phyloP scores from a whole-genome alignment of 2,329 filamentous ascomycete species.

The Leptosphaerulina australis region DNA sequence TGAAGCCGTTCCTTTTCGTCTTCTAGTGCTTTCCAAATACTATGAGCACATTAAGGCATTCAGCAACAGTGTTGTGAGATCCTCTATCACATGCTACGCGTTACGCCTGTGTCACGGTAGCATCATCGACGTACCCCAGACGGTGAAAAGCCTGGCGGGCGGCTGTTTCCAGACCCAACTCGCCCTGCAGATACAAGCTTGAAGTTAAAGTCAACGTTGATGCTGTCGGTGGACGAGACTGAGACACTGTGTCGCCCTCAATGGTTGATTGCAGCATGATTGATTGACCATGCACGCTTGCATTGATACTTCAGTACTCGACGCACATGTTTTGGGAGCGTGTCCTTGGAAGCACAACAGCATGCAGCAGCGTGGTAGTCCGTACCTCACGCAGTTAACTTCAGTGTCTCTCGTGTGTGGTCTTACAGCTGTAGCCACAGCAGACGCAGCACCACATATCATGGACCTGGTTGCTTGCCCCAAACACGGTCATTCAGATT shows the following conservation, averaged over 20 bases:
- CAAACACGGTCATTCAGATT: background rate
- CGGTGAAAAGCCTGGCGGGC: background rate
- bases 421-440: background rate
- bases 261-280: background rate
- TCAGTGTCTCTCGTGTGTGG: background rate
- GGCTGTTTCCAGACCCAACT: slow-evolving; percentile 3
- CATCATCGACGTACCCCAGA: slow-evolving; percentile 3
- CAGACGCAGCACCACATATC: background rate
- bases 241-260: background rate
- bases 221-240: background rate
- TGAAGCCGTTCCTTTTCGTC: too few species aligned
- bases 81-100: slow-evolving; percentile 4
- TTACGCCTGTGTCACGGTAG: background rate
- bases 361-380: background rate
- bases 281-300: too few species aligned
- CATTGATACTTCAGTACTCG: too few species aligned
- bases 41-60: background rate
- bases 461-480: background rate
- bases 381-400: slow-evolving; percentile 3
- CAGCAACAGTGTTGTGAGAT: background rate
- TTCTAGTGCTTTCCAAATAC: background rate
- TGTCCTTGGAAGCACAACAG: background rate
- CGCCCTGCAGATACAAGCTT: slow-evolving; percentile 10
- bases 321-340: background rate
- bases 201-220: slow-evolving; percentile 12